A percentile compares a stretch with the other conserved stretches of the same genome.
phyloP scores from a whole-genome alignment of 108 stramenopile species.

The Fistulifera solaris region DNA sequence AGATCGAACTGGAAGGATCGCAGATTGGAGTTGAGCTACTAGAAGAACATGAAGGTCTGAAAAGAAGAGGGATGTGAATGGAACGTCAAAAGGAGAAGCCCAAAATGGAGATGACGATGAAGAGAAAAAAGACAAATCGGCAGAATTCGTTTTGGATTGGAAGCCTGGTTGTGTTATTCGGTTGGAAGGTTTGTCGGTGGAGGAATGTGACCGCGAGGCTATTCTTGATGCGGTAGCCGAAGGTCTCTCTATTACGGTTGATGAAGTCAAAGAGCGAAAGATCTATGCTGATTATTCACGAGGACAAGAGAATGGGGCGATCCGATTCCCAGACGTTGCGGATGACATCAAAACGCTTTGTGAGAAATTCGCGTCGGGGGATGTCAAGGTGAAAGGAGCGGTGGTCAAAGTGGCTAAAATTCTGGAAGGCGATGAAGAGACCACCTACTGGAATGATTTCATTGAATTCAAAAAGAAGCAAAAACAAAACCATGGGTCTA shows the following conservation, averaged over 20 bases:
- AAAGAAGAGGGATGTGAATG: constrained; percentile 8
- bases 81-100: neutral
- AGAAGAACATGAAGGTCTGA: constrained; percentile 10
- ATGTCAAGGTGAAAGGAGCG: constrained; percentile 42
- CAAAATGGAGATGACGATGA: constrained; percentile 5
- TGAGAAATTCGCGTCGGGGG: constrained; percentile 48
- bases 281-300: constrained; percentile 79
- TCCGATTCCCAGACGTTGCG: constrained; percentile 54
- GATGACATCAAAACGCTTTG: constrained; percentile 47
- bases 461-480: constrained; percentile 66
- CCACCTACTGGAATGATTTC: constrained; percentile 71
- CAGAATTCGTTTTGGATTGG: constrained; percentile 58
- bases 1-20: constrained; percentile 21
- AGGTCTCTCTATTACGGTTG: constrained; percentile 37
- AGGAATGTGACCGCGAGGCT: constrained; percentile 66
- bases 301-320: constrained; percentile 53
- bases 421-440: constrained; percentile 80
- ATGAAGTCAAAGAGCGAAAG: constrained; percentile 55
- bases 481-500: constrained; percentile 13
- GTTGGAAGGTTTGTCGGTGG: constrained; percentile 47
- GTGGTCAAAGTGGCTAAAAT: constrained; percentile 53
- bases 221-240: constrained; percentile 50
- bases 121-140: constrained; percentile 17
- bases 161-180: constrained; percentile 74
- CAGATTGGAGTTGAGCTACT: constrained; percentile 22